Evolutionary conservation across 805 yeast genomes (phyloP), one percentile per base, ranked within the genome.

Genomic region (Gaillardinia entomophila): DNA sequence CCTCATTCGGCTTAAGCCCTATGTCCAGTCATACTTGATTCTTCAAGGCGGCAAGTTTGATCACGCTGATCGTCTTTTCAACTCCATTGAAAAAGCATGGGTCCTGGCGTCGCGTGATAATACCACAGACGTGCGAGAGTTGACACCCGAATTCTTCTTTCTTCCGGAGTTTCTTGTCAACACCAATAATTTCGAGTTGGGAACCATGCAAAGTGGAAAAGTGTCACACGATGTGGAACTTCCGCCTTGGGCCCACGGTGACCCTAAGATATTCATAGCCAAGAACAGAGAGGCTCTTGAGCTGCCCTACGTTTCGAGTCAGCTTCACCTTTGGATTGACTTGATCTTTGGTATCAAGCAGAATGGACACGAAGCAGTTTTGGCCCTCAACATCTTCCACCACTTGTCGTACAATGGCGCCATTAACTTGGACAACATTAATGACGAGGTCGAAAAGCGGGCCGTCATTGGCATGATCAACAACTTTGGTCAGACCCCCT

Each of bases 401-500:
- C 84, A 80, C 51, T 64, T 83, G 41, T 84, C 95, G 35, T 87
- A 87, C 49, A 81, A 81, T 33, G 96, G 96, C 2, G 85, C 89
- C 0, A 79, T 84, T 13, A 77, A 87, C 50, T 59, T 87, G 33
- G 95, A 85, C 39, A 68, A 68, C 15, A 80, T 87, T 35, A 68
- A 74, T 38, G 89, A 86, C 49, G 86, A 78, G 24, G 68, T 72
- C 39, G 95, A 87, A 54, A 70, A 79, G 41, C 66, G 77, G 24
- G 90, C 95, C 1, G 69, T 82, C 3, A 82, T 86, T 15, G 89
- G 95, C 2, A 82, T 83, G 45, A 87, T 87, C 32, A 92, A 88
- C 51, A 87, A 87, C 55, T 87, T 87, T 66, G 96, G 96, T 0
- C 96, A 87, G 51, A 87, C 95, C 0, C 96, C 96, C 1, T 49